Conservation (phyloP, 176 grass and related monocot genomes). For the Ananas comosus region DNA sequence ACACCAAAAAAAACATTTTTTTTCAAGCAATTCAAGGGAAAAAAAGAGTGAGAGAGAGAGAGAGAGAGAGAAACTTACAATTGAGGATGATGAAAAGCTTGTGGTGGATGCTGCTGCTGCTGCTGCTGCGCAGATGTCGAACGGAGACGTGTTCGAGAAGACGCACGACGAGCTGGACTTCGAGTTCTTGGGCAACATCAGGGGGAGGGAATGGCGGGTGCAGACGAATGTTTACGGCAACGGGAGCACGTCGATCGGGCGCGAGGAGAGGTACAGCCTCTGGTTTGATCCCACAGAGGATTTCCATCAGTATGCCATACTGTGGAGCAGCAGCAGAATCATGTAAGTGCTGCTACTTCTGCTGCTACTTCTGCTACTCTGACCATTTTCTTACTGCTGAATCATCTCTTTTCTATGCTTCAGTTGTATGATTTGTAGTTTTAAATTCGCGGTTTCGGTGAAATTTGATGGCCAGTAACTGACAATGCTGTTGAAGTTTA, state of each 20-base stretch:
- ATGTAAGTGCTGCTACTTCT: constrained; percentile 20
- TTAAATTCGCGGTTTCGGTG: no score
- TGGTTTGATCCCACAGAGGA: constrained; percentile 71
- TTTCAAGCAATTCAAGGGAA: no score
- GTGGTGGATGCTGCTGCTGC: background rate
- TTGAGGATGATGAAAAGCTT: background rate
- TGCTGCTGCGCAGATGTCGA: constrained; percentile 52
- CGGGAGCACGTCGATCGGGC: constrained; percentile 56
- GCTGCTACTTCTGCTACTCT: no score
- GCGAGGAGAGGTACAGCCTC: constrained; percentile 75
- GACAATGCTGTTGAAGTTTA: no score
- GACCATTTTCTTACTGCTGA: no score
- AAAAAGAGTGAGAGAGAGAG: no score
- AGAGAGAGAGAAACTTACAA: no score
- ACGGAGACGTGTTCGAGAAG: constrained; percentile 73
- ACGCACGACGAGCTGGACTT: constrained; percentile 95
- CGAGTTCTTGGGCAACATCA: constrained; percentile 86
- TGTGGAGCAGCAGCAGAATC: constrained; percentile 53
- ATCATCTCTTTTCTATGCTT: no score
- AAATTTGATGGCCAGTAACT: no score
- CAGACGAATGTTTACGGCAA: constrained; percentile 92
- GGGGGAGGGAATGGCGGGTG: constrained; percentile 56
- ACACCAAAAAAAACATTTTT: no score
- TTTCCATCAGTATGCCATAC: constrained; percentile 79
- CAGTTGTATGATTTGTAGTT: no score